Base-by-base conservation (phyloP, 805 yeast species). In the Candida chilensis region DNA sequence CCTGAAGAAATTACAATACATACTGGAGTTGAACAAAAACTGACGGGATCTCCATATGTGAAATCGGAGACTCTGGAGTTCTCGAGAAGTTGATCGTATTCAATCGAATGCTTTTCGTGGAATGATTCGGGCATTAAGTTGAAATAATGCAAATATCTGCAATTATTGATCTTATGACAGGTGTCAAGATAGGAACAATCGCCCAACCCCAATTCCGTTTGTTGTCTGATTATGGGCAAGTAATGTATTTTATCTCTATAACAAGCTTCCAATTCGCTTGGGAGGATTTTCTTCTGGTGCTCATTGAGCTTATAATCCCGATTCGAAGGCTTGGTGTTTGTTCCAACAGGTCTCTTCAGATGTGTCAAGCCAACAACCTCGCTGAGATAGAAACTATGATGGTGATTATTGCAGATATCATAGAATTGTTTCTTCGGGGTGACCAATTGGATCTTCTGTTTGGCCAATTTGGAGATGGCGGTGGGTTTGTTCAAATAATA, bases 101-200 rank as follows among this genome's bases (percentile, higher is more conserved):
- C 4, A n/a, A n/a, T n/a, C 32, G 50, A 48, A 33, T 44, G 48
- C 16, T 19, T 20, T 24, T 20, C 13, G 37, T 24, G 12, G 36
- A 28, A 6, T 31, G 22, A 13, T 37, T 32, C 33, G 5, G 79
- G 79, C 44, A 54, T 42, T 32, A 72, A 46, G 17, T 72, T 68
- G 27, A 66, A 57, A 48, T 88, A 88, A 53, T 88, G 97, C 21
- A 85, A 64, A 47, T 82, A 88, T 16, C 92, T 63, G 52, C 96
- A 88, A 7, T 74, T 61, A 36, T 72, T 74, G 49, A 84, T 68
- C 52, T 86, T 86, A 56, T 84, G 96, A 48, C 97, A 88, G 1
- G 96, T 87, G 48, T 88, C 96, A 35, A 88, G 64, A 48, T 88
- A 88, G 7, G 96, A 87, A 49, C 97, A 88, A 52, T 88, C 96